Percentiles rank a stretch among this genome's conserved stretches.
These are phyloP conservation scores for Xylariaceae sp. DNA, from an alignment of 2,329 filamentous ascomycete genomes.

Conservation along the genomic window DNA sequence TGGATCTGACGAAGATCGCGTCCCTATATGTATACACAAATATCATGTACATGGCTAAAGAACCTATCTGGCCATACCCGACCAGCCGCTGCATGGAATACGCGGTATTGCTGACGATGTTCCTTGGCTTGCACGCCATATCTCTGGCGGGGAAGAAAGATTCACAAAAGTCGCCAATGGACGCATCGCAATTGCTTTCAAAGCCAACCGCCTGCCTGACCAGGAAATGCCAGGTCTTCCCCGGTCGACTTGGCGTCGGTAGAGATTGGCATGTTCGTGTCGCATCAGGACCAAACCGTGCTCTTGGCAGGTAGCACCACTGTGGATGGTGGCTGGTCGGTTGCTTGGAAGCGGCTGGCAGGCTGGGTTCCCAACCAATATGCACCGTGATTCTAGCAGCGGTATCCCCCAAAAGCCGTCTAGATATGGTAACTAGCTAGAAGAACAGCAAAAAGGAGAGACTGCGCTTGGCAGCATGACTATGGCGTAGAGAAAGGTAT, in stretches of 20 bases:
- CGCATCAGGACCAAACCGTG: conserved; percentile 1
- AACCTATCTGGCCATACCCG: conserved; percentile 8
- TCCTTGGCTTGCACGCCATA: conserved; percentile 17
- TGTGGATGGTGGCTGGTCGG: too few relatives aligned
- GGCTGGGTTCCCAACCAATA: too few relatives aligned
- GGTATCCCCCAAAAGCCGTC: too few relatives aligned
- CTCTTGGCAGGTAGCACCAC: conserved; percentile 18
- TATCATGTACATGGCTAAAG: not conserved
- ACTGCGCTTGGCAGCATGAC: too few relatives aligned
- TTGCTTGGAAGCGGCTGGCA: too few relatives aligned
- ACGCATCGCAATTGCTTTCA: conserved; percentile 4
- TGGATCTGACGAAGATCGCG: not conserved
- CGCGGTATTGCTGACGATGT: conserved; percentile 1
- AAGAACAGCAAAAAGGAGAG: too few relatives aligned
- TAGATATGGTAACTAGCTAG: too few relatives aligned
- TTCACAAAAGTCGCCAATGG: conserved; percentile 13
- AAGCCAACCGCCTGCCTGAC: conserved; percentile 21
- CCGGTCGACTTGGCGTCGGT: conserved; percentile 24
- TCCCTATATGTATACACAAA: not conserved
- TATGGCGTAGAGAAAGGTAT: too few relatives aligned
- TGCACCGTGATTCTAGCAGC: too few relatives aligned
- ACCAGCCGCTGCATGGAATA: too few relatives aligned
- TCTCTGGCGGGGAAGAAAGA: conserved; percentile 16
- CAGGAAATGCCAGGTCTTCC: conserved; percentile 16
- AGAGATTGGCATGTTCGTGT: conserved; percentile 18